phyloP scores from a whole-genome alignment of 2,329 filamentous ascomycete species.

The Alternaria sp. region DNA sequence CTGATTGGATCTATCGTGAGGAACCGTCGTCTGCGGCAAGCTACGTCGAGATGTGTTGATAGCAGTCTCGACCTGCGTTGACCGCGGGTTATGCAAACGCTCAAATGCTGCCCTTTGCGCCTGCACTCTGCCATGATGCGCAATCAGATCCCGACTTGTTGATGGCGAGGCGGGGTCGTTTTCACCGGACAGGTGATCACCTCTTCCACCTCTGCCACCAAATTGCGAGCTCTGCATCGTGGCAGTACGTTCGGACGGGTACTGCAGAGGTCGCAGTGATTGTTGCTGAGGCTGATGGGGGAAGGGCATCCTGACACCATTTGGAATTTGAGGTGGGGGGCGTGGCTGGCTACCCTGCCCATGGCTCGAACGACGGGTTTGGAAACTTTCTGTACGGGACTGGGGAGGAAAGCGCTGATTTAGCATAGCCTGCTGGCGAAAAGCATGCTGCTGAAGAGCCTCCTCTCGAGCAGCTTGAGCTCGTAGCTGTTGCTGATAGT shows the following conservation, averaged over 20 bases:
- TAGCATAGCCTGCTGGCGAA: neutral
- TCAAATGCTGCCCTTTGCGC: slow-evolving; percentile 23
- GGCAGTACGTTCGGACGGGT: neutral
- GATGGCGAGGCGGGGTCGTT: slow-evolving; percentile 19
- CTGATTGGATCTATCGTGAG: slow-evolving; percentile 21
- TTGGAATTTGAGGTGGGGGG: neutral
- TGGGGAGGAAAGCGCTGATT: neutral
- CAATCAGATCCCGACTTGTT: neutral
- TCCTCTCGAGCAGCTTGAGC: slow-evolving; percentile 7
- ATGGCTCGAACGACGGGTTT: neutral
- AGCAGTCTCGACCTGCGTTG: neutral
- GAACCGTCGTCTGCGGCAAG: slow-evolving; percentile 12
- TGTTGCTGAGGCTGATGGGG: neutral
- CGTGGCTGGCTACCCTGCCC: neutral
- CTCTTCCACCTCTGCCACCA: neutral
- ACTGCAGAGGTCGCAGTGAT: neutral
- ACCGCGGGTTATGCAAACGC: slow-evolving; percentile 15
- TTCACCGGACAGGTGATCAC: slow-evolving; percentile 31
- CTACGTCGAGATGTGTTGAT: slow-evolving; percentile 12
- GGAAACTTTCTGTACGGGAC: neutral
- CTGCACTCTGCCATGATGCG: slow-evolving; percentile 17
- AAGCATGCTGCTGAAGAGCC: neutral
- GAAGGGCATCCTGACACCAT: neutral
- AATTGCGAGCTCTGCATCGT: neutral
- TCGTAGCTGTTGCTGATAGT: slow-evolving; percentile 9